Evolutionary conservation across 2,329 filamentous ascomycete genomes (phyloP), one percentile per base, ranked within the genome.

Genomic region (Lachnellula arida): DNA sequence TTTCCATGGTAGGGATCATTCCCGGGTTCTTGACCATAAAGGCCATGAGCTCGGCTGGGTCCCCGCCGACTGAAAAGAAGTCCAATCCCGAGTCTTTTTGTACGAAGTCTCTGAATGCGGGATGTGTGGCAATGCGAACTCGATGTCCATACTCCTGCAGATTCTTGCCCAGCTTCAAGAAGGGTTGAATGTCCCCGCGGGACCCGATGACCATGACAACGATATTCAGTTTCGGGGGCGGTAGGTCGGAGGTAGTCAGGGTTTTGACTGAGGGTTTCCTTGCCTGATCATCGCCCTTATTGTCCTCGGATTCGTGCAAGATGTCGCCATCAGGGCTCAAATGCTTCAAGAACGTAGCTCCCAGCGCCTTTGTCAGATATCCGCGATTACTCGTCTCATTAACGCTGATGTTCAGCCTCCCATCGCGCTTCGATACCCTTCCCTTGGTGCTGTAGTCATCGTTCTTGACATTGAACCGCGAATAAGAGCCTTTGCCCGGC

Each of bases 21-120:
- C 88, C 88, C 0, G 83, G 88, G 65, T 93, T 92, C 90, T 68
- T 92, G 84, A 15, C 68, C 89, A 94, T 93, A 70, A 91, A 93
- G 0, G 87, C 86, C 89, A 93, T 93, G 1, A 94, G 75, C 70
- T 92, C 88, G 0, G 86, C 83, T 2, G 89, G 89, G 63, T 93
- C 85, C 1, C 89, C 89, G 1, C 89, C 89, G 2, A 92, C 82
- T 1, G 82, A 86, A 71, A 92, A 93, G 73, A 93, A 93, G 63
- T 93, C 89, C 0, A 93, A 76, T 0, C 84, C 86, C 0, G 78
- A 84, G 59, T 91, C 86, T 49, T 86, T 79, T 64, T 89, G 80
- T 1, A 93, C 82, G 63, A 92, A 91, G 0, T 89, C 81, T 48
- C 84, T 84, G 69, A 93, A 93, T 0, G 84, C 84, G 1, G 88